Conservation (phyloP, 495 filamentous ascomycete species). For the Parachaetomium inaequale region DNA sequence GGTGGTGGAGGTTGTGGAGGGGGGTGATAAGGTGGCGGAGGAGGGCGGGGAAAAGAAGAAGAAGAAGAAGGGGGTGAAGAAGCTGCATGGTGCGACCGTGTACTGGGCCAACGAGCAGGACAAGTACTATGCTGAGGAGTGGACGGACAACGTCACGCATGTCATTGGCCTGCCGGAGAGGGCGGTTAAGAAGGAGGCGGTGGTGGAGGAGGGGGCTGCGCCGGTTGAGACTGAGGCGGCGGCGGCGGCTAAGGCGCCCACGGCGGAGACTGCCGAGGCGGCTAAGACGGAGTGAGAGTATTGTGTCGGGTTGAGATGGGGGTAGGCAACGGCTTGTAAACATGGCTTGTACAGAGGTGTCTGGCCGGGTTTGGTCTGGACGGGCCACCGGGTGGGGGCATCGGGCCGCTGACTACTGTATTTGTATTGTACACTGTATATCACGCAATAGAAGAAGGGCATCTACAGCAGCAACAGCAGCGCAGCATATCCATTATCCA, state of each 20-base stretch:
- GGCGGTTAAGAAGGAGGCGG: slow-evolving; percentile 26
- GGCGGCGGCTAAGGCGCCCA: neutral
- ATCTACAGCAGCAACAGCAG: neutral
- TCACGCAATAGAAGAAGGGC: neutral
- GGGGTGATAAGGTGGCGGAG: slow-evolving; percentile 24
- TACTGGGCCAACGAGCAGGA: slow-evolving; percentile 69
- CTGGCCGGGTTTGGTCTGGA: neutral
- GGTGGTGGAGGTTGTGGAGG: slow-evolving; percentile 13
- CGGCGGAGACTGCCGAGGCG: neutral
- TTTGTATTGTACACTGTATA: slow-evolving; percentile 15
- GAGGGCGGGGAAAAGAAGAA: slow-evolving; percentile 18
- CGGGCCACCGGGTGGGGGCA: too few species aligned
- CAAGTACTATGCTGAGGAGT: slow-evolving; percentile 60
- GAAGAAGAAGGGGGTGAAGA: slow-evolving; percentile 10
- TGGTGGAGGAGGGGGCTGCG: slow-evolving; percentile 17
- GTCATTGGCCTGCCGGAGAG: slow-evolving; percentile 33
- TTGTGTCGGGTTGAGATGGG: too few species aligned
- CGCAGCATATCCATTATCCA: neutral
- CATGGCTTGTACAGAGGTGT: neutral
- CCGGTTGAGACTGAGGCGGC: neutral
- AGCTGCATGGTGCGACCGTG: slow-evolving; percentile 45
- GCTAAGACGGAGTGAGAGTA: too few species aligned
- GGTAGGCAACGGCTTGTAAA: neutral
- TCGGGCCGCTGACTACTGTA: neutral
- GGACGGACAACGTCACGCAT: slow-evolving; percentile 69